Conservation (phyloP, 2,329 filamentous ascomycete genomes). For the Rutstroemia sp. region DNA sequence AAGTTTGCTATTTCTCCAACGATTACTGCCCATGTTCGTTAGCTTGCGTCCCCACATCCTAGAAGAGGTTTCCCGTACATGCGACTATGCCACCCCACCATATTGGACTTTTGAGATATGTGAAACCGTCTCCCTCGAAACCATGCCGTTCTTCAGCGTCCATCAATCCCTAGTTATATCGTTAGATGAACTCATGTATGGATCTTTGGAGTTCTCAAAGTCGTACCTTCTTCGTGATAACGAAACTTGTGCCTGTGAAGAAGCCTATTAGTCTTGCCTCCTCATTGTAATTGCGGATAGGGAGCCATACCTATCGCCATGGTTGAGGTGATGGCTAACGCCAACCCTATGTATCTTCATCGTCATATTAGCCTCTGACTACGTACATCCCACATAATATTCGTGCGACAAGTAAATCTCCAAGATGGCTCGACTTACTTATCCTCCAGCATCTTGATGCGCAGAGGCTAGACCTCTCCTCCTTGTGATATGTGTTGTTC, state of each 20-base stretch:
- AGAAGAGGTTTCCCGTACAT: slow-evolving; percentile 48
- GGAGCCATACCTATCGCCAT: slow-evolving; percentile 61
- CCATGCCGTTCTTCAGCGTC: slow-evolving; percentile 87
- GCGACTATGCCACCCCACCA: slow-evolving; percentile 96
- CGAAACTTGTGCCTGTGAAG: slow-evolving; percentile 80
- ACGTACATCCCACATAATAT: too few relatives aligned
- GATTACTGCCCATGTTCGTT: slow-evolving; percentile 54
- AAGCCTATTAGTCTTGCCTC: slow-evolving; percentile 4
- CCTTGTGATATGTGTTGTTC: slow-evolving; percentile 18
- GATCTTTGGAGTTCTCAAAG: not conserved
- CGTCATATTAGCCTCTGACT: slow-evolving; percentile 17
- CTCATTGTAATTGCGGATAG: not conserved
- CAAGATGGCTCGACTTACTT: slow-evolving; percentile 31
- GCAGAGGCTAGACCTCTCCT: slow-evolving; percentile 14
- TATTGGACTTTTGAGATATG: slow-evolving; percentile 87
- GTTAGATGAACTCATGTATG: not conserved
- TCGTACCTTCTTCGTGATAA: slow-evolving; percentile 94
- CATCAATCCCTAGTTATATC: slow-evolving; percentile 62
- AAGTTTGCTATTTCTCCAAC: slow-evolving; percentile 95
- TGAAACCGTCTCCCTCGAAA: slow-evolving; percentile 93
- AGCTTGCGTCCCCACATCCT: slow-evolving; percentile 18
- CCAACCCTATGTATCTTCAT: slow-evolving; percentile 66
- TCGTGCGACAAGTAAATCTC: not conserved
- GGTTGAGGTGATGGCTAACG: slow-evolving; percentile 66
- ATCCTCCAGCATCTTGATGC: slow-evolving; percentile 36